phyloP scores from a whole-genome alignment of 2,329 filamentous ascomycete species.

The Phialophora verrucosa region DNA sequence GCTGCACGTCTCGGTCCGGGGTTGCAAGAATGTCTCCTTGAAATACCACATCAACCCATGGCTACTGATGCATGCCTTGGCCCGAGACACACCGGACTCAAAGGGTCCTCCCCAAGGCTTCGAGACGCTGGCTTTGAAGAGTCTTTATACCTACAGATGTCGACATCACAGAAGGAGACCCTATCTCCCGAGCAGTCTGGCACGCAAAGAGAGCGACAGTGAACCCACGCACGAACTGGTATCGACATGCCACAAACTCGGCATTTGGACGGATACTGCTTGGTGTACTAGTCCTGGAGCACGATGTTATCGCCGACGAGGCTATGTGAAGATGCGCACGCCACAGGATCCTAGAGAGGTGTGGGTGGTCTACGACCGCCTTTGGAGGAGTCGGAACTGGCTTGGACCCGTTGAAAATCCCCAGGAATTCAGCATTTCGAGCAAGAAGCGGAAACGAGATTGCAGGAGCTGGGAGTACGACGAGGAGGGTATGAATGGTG shows the following conservation, averaged over 20 bases:
- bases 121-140: constrained; percentile 61
- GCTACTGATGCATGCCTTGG: constrained; percentile 54
- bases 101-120: constrained; percentile 43
- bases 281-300: constrained; percentile 66
- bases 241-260: constrained; percentile 62
- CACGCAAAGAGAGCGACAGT: constrained; percentile 63
- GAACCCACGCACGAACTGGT: constrained; percentile 67
- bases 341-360: constrained; percentile 63
- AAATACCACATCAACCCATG: constrained; percentile 69
- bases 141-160: constrained; percentile 66
- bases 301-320: constrained; percentile 61
- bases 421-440: constrained; percentile 32
- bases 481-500: constrained; percentile 61
- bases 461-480: constrained; percentile 61
- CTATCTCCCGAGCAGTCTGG: constrained; percentile 62
- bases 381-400: constrained; percentile 66
- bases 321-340: constrained; percentile 62
- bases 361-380: constrained; percentile 66
- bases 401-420: constrained; percentile 52
- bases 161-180: constrained; percentile 66
- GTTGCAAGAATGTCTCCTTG: constrained; percentile 68
- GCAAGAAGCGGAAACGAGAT: constrained; percentile 48
- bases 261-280: constrained; percentile 66
- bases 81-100: constrained; percentile 26
- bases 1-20: constrained; percentile 65